Conservation (phyloP, 768 basidiomycete genomes). For the Mycena pura region DNA sequence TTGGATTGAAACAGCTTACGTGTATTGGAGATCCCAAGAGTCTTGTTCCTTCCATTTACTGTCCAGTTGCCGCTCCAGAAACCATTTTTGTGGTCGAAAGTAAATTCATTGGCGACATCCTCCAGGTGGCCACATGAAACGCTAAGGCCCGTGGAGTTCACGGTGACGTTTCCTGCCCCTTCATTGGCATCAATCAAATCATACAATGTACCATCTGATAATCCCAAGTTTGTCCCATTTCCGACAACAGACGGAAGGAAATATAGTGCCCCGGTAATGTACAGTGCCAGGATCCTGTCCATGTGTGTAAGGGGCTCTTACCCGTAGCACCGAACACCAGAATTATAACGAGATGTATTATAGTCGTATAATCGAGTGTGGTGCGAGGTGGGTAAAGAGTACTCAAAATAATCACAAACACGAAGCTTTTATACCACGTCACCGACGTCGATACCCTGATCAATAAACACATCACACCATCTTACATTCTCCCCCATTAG, state of each 20-base stretch:
- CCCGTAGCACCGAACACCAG: too few relatives aligned
- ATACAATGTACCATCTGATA: background rate
- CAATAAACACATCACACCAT: too few relatives aligned
- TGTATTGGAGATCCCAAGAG: background rate
- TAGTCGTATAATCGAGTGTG: too few relatives aligned
- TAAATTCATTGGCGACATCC: background rate
- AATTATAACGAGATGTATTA: too few relatives aligned
- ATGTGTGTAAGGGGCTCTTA: too few relatives aligned
- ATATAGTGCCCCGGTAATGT: background rate
- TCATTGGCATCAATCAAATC: background rate
- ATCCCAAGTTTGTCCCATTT: background rate
- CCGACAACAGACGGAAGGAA: background rate
- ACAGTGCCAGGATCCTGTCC: too few relatives aligned
- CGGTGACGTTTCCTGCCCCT: background rate
- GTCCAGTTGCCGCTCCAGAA: background rate
- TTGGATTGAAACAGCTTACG: background rate
- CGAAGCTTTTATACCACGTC: too few relatives aligned
- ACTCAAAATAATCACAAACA: too few relatives aligned
- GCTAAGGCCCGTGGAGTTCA: background rate
- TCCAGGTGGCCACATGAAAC: background rate
- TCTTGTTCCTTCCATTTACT: background rate
- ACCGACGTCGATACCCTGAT: too few relatives aligned
- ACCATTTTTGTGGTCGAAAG: background rate
- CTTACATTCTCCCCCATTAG: too few relatives aligned
- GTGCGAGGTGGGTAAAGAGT: too few relatives aligned